Percentiles rank a stretch among this genome's conserved stretches.
phyloP scores from a whole-genome alignment of 148 eudicot species.

The Cornus suecica region DNA sequence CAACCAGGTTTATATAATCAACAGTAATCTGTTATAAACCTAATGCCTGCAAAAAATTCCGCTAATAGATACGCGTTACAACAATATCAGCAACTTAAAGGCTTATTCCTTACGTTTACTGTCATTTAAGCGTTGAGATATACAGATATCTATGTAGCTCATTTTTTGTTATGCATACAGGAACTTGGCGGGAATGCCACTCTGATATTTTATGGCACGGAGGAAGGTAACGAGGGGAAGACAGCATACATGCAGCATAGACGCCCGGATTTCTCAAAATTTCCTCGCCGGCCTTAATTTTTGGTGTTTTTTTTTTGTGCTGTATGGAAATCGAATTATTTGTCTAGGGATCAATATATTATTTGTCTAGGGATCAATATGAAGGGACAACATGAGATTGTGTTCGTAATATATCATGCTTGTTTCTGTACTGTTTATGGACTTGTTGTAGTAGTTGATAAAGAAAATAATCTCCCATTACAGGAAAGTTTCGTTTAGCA shows the following conservation, averaged over 20 bases:
- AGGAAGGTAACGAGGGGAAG: constrained; percentile 89
- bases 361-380: background rate
- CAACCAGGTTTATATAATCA: background rate
- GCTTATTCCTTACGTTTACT: background rate
- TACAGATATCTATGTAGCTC: background rate
- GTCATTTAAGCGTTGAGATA: background rate
- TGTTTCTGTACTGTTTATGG: background rate
- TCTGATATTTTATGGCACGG: constrained; percentile 80
- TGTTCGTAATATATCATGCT: background rate
- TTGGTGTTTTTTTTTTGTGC: too few relatives aligned
- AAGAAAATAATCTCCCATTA: background rate
- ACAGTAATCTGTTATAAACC: background rate
- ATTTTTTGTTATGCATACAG: constrained; percentile 23
- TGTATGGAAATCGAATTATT: background rate
- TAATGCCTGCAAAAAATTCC: background rate
- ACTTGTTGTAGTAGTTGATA: background rate
- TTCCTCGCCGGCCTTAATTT: constrained; percentile 65
- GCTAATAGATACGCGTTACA: background rate
- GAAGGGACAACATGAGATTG: background rate
- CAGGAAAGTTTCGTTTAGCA: too few relatives aligned
- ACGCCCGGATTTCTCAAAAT: constrained; percentile 77
- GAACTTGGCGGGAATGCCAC: constrained; percentile 85
- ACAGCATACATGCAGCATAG: constrained; percentile 68
- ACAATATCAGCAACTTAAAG: background rate
- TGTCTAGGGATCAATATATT: background rate